These are phyloP conservation scores for Fusarium sp. DNA, from an alignment of 2,329 filamentous ascomycete genomes.

Conservation along the genomic window DNA sequence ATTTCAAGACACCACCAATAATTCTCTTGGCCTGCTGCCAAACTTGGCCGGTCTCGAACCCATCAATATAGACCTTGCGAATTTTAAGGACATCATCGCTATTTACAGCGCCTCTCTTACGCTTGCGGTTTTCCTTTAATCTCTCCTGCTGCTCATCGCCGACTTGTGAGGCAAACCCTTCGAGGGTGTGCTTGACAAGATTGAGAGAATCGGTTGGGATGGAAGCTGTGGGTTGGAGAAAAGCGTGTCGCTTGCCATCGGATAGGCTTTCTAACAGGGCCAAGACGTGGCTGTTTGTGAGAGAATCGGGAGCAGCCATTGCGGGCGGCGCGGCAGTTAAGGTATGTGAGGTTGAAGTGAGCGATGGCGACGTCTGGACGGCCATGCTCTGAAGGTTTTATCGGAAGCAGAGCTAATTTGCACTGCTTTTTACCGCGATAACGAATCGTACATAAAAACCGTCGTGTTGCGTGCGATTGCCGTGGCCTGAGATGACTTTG, in stretches of 20 bases:
- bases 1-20: constrained; percentile 65
- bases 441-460: background rate
- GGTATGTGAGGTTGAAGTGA: constrained; percentile 72
- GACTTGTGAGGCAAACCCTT: constrained; percentile 78
- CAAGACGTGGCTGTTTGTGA: constrained; percentile 51
- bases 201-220: constrained; percentile 76
- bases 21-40: constrained; percentile 94
- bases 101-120: constrained; percentile 70
- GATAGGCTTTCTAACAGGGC: constrained; percentile 66
- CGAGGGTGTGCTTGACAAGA: constrained; percentile 82
- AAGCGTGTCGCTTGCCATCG: constrained; percentile 71
- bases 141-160: constrained; percentile 76
- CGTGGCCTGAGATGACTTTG: constrained; percentile 9
- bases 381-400: constrained; percentile 46
- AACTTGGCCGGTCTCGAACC: constrained; percentile 87
- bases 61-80: constrained; percentile 84
- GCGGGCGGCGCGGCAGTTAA: constrained; percentile 61
- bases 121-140: constrained; percentile 77
- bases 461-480: background rate
- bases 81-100: constrained; percentile 73
- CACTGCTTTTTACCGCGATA: constrained; percentile 8
- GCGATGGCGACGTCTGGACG: constrained; percentile 62
- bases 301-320: constrained; percentile 52
- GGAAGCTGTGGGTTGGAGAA: constrained; percentile 76
- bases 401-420: constrained; percentile 23